Conservation (phyloP, 768 basidiomycete genomes). For the Boletus rubroflammeus region DNA sequence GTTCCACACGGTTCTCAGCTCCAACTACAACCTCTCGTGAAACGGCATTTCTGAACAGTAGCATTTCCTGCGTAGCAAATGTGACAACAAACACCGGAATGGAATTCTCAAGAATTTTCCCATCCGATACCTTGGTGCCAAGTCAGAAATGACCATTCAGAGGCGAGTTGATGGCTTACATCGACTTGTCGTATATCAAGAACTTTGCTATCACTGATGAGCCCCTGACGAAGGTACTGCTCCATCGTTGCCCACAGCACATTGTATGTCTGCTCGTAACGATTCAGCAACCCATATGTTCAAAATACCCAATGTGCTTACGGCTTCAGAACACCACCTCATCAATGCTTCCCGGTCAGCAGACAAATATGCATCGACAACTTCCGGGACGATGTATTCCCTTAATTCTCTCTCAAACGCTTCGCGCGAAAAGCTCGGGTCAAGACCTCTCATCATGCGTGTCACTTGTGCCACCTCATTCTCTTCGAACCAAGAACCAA, state of each 20-base stretch:
- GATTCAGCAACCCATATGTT: not conserved
- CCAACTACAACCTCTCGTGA: constrained; percentile 86
- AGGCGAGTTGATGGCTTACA: constrained; percentile 44
- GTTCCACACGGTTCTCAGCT: constrained; percentile 86
- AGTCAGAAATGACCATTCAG: constrained; percentile 1
- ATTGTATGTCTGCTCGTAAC: constrained; percentile 73
- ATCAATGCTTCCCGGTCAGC: constrained; percentile 84
- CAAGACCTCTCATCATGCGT: constrained; percentile 80
- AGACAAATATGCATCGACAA: constrained; percentile 92
- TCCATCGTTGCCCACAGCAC: constrained; percentile 99
- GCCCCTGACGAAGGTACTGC: constrained; percentile 84
- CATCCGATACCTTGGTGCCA: constrained; percentile 62
- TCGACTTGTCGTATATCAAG: constrained; percentile 98
- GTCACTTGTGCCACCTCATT: constrained; percentile 97
- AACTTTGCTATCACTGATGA: constrained; percentile 89
- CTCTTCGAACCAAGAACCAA: constrained; percentile 93
- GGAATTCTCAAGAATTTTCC: constrained; percentile 86
- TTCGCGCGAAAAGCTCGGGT: constrained; percentile 85
- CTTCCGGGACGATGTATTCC: constrained; percentile 97
- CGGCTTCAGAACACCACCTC: constrained; percentile 95
- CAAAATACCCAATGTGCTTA: constrained; percentile 38
- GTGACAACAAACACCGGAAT: constrained; percentile 88
- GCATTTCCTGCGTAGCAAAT: constrained; percentile 91
- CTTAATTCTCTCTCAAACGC: constrained; percentile 84
- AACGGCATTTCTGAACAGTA: constrained; percentile 87